phyloP scores from a whole-genome alignment of 495 filamentous ascomycete genomes.

The Entonaema liquescens region DNA sequence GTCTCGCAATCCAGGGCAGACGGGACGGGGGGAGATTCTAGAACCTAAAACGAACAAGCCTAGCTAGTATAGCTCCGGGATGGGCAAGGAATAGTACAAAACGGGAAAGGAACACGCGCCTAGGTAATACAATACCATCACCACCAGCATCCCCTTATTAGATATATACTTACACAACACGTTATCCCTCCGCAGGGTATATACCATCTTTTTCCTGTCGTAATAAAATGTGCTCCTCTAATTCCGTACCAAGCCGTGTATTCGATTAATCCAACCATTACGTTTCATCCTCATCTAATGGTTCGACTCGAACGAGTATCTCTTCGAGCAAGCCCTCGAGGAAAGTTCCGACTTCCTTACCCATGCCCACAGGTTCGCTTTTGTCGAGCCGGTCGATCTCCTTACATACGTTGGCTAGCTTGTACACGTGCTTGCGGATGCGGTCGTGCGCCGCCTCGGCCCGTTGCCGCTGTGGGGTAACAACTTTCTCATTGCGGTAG shows the following conservation, averaged over 20 bases:
- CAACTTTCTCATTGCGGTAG: conserved; percentile 52
- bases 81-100: conserved; percentile 13
- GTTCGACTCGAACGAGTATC: conserved; percentile 90
- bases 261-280: neutral
- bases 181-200: conserved; percentile 15
- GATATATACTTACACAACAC: conserved; percentile 37
- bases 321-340: conserved; percentile 94
- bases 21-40: neutral
- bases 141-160: conserved; percentile 16
- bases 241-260: neutral
- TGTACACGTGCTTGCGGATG: conserved; percentile 78
- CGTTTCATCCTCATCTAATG: conserved; percentile 72
- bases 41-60: conserved; percentile 3
- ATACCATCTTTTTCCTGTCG: neutral
- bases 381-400: conserved; percentile 89
- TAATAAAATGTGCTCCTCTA: neutral
- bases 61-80: conserved; percentile 9
- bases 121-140: conserved; percentile 3
- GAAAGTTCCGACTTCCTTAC: conserved; percentile 82
- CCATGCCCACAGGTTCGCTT: conserved; percentile 88
- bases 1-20: neutral
- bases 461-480: conserved; percentile 64
- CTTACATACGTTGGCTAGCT: conserved; percentile 77
- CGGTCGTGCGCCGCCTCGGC: conserved; percentile 81
- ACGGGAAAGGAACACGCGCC: neutral